Percentiles rank a stretch among this genome's conserved stretches.
Conservation (phyloP, 2,329 filamentous ascomycete species). For the Sporothrix euskadiensis region DNA sequence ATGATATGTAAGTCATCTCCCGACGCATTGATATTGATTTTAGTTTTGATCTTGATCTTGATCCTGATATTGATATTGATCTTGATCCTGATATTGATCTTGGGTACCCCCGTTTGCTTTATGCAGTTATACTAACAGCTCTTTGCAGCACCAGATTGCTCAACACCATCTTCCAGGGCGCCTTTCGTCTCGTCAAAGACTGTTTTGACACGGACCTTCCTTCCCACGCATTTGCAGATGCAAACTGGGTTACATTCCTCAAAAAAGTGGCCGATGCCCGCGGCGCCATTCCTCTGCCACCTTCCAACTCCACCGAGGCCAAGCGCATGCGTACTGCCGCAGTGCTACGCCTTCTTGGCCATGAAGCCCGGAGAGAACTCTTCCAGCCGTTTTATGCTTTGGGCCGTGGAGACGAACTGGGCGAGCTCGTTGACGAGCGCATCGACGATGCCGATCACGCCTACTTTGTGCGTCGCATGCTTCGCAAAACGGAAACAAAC, state of each 20-base stretch:
- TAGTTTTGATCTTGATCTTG: no score
- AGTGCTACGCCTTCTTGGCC: conserved; percentile 4
- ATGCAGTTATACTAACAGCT: neutral
- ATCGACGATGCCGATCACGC: neutral
- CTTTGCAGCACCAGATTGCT: neutral
- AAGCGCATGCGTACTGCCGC: conserved; percentile 25
- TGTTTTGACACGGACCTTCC: conserved; percentile 18
- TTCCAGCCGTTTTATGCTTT: conserved; percentile 25
- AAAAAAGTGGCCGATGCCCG: neutral
- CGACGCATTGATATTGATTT: no score
- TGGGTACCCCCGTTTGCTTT: neutral
- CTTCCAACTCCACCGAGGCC: conserved; percentile 12
- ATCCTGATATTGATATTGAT: no score
- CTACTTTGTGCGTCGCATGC: neutral
- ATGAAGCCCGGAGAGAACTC: neutral
- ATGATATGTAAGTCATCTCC: neutral
- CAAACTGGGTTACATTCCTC: neutral
- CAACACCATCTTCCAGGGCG: neutral
- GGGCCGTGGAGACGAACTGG: neutral
- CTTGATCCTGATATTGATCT: no score
- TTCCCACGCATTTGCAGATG: neutral
- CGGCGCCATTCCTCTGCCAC: conserved; percentile 5
- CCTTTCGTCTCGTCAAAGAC: neutral
- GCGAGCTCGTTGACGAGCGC: neutral
- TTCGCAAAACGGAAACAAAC: neutral